Percentiles rank a stretch among this genome's conserved stretches.
Conservation (phyloP, 768 basidiomycete genomes). For the Calocybe gangraenosa region DNA sequence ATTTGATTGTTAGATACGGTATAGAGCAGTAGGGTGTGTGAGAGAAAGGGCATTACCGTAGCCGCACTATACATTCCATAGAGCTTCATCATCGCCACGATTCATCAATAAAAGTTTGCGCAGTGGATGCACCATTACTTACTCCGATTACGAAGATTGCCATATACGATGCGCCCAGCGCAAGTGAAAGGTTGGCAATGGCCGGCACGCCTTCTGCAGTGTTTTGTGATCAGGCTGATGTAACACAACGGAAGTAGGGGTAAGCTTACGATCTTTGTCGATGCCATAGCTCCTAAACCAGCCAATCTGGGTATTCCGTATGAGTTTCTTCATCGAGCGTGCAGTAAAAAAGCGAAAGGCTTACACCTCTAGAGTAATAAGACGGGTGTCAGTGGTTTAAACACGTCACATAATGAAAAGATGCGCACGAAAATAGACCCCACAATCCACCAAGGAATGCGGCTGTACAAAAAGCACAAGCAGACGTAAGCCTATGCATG, state of each 20-base stretch:
- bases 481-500: neutral
- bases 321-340: neutral
- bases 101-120: neutral
- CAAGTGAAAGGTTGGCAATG: conserved; percentile 53
- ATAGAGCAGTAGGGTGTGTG: neutral
- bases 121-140: neutral
- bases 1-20: neutral
- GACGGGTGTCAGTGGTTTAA: neutral
- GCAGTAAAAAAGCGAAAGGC: conserved; percentile 8
- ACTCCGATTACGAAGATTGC: conserved; percentile 47
- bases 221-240: neutral
- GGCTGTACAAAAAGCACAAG: conserved; percentile 26
- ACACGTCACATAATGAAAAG: neutral
- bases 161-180: conserved; percentile 57
- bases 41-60: conserved; percentile 48
- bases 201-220: conserved; percentile 32
- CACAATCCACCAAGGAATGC: conserved; percentile 51
- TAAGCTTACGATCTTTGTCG: conserved; percentile 44
- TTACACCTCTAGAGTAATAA: conserved; percentile 30
- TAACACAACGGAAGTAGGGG: neutral
- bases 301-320: conserved; percentile 40
- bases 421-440: conserved; percentile 59
- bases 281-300: conserved; percentile 51
- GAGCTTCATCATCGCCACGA: conserved; percentile 16
- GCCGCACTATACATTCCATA: conserved; percentile 51